Percentiles rank a stretch among this genome's conserved stretches.
phyloP scores from a whole-genome alignment of 1,284 basidiomycete genomes.

The Ustilago cynodontis region DNA sequence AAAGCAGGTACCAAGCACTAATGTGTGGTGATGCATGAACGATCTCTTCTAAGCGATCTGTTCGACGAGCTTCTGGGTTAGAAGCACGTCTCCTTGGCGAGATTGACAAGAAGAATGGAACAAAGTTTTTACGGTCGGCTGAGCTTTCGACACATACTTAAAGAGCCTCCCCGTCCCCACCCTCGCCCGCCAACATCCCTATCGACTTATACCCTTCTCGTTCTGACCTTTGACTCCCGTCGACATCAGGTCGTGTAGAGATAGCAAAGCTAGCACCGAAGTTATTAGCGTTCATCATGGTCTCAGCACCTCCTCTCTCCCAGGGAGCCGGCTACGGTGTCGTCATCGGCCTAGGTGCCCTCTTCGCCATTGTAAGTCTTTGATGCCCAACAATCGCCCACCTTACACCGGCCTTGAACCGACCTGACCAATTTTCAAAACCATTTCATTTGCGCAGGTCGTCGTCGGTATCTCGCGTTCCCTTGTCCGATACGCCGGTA shows the following conservation, averaged over 20 bases:
- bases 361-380: slow-evolving; percentile 62
- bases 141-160: background rate
- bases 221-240: too few relatives aligned
- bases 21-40: slow-evolving; percentile 4
- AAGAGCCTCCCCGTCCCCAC: background rate
- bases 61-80: background rate
- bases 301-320: slow-evolving; percentile 48
- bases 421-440: too few relatives aligned
- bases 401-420: background rate
- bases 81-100: background rate
- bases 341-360: slow-evolving; percentile 63
- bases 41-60: background rate
- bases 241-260: too few relatives aligned
- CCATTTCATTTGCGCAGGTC: slow-evolving; percentile 8
- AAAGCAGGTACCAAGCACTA: slow-evolving; percentile 29
- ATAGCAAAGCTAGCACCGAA: background rate
- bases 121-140: background rate
- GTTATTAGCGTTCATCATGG: slow-evolving; percentile 12
- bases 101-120: background rate
- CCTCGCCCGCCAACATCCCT: background rate
- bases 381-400: background rate
- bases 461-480: slow-evolving; percentile 57
- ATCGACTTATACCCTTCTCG: background rate
- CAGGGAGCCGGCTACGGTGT: slow-evolving; percentile 68
- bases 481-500: slow-evolving; percentile 47